A percentile compares a stretch with the other conserved stretches of the same genome.
Conservation (phyloP, 192 early-diverging fungal genomes). For the Dissophora globulifera region DNA sequence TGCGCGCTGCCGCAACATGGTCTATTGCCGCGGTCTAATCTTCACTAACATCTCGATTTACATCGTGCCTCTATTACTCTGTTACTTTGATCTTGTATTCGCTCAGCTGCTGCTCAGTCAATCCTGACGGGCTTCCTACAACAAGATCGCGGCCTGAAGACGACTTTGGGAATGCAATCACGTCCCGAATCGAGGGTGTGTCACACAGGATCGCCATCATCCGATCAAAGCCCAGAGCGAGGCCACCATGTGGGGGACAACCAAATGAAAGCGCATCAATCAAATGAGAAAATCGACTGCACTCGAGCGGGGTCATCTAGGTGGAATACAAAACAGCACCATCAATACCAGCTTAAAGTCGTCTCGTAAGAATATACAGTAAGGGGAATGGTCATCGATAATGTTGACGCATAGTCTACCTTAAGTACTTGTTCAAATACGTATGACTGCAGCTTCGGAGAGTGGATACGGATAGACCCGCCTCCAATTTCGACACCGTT, state of each 20-base stretch:
- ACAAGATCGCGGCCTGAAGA: slow-evolving; percentile 84
- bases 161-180: slow-evolving; percentile 94
- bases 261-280: slow-evolving; percentile 82
- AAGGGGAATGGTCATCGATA: no score
- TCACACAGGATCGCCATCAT: slow-evolving; percentile 80
- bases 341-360: no score
- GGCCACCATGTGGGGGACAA: slow-evolving; percentile 91
- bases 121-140: slow-evolving; percentile 75
- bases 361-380: no score
- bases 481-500: slow-evolving; percentile 94
- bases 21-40: no score
- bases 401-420: no score
- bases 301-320: slow-evolving; percentile 64
- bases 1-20: no score
- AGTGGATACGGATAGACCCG: slow-evolving; percentile 90
- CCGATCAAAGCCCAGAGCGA: slow-evolving; percentile 87
- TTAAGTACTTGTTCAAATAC: slow-evolving; percentile 79
- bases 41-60: not conserved
- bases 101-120: slow-evolving; percentile 67
- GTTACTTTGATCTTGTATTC: slow-evolving; percentile 71
- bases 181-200: slow-evolving; percentile 82
- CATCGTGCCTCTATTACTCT: not conserved
- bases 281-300: slow-evolving; percentile 80
- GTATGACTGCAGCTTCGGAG: slow-evolving; percentile 75
- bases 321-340: no score